These are phyloP conservation scores for Lodderomyces margitis DNA, from an alignment of 1,139 yeast genomes.

Conservation along the genomic window DNA sequence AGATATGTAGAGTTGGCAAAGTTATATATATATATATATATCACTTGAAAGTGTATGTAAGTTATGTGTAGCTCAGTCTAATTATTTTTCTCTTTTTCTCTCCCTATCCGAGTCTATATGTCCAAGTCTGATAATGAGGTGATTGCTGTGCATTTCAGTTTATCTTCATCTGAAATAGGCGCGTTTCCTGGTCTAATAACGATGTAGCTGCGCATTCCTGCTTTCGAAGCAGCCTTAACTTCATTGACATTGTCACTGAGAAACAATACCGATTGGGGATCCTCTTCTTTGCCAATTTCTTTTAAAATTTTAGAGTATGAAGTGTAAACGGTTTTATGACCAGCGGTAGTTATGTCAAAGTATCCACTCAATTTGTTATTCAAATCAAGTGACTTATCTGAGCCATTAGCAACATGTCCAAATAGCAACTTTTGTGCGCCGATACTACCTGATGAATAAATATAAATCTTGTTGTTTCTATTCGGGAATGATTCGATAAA, in stretches of 20 bases:
- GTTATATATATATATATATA: not conserved
- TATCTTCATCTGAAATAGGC: conserved; percentile 40
- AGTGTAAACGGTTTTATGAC: conserved; percentile 56
- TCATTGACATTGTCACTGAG: conserved; percentile 73
- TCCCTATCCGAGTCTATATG: not conserved
- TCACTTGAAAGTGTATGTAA: not conserved
- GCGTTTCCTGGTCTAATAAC: conserved; percentile 79
- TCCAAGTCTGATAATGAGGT: conserved; percentile 18
- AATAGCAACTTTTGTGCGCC: conserved; percentile 81
- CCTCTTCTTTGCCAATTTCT: conserved; percentile 34
- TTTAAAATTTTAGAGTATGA: conserved; percentile 61
- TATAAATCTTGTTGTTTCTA: conserved; percentile 41
- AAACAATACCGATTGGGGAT: conserved; percentile 49
- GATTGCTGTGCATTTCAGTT: conserved; percentile 20
- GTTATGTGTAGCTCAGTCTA: not conserved
- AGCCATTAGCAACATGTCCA: conserved; percentile 48
- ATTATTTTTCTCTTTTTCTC: not conserved
- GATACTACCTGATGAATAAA: conserved; percentile 91
- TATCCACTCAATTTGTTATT: conserved; percentile 59
- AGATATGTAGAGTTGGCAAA: conserved; percentile 30
- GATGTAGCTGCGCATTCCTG: conserved; percentile 59
- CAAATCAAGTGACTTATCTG: conserved; percentile 43
- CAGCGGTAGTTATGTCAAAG: conserved; percentile 84
- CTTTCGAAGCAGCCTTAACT: conserved; percentile 66
- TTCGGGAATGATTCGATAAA: conserved; percentile 43